phyloP scores from a whole-genome alignment of 2,329 filamentous ascomycete genomes.

The Akanthomyces muscarius region DNA sequence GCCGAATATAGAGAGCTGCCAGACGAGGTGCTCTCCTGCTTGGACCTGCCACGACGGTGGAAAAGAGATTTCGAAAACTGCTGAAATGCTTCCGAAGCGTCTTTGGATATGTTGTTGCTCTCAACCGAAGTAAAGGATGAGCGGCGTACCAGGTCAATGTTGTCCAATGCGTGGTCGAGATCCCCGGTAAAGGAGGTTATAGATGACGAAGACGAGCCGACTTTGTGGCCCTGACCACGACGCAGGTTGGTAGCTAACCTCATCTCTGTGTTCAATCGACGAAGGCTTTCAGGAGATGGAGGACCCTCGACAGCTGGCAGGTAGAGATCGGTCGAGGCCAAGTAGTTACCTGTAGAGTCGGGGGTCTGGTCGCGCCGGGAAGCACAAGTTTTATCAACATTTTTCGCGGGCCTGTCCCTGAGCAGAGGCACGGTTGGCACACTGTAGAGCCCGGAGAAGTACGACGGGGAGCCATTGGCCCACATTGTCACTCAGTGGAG shows the following conservation, averaged over 20 bases:
- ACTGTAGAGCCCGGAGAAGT: constrained; percentile 12
- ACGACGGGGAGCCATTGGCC: constrained; percentile 14
- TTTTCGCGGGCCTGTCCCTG: constrained; percentile 14
- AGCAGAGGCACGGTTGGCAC: constrained; percentile 13
- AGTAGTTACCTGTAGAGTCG: not conserved
- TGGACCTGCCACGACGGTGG: constrained; percentile 46
- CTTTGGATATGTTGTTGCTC: constrained; percentile 49
- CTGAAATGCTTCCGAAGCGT: constrained; percentile 57
- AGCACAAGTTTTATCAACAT: constrained; percentile 10
- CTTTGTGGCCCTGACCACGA: constrained; percentile 28
- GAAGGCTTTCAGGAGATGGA: constrained; percentile 56
- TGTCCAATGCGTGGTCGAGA: constrained; percentile 45
- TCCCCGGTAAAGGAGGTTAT: constrained; percentile 41
- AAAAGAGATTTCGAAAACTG: constrained; percentile 58
- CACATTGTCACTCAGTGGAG: constrained; percentile 18
- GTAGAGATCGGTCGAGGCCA: constrained; percentile 41
- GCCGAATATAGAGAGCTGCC: constrained; percentile 46
- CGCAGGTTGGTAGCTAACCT: constrained; percentile 46
- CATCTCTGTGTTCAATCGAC: constrained; percentile 56
- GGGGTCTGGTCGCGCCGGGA: constrained; percentile 19
- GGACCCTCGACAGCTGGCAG: constrained; percentile 58
- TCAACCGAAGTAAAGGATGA: constrained; percentile 54
- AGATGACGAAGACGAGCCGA: constrained; percentile 54
- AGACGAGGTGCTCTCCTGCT: constrained; percentile 48
- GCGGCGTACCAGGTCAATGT: constrained; percentile 47